These are phyloP conservation scores for Penicillium sp. DNA, from an alignment of 2,329 filamentous ascomycete species.

Conservation along the genomic window DNA sequence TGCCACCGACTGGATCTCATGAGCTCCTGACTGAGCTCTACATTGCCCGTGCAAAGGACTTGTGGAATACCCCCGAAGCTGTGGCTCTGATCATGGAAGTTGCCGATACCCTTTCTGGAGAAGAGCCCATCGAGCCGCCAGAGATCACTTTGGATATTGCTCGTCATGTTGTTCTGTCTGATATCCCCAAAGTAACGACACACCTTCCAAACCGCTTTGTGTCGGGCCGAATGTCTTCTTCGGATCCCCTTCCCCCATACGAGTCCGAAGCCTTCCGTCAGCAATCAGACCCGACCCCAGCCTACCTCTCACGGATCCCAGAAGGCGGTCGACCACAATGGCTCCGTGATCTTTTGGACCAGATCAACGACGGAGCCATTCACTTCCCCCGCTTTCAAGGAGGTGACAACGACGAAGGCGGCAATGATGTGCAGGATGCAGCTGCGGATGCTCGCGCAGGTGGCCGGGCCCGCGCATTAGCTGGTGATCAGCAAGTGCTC, in stretches of 20 bases:
- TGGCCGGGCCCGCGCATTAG: conserved; percentile 20
- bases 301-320: conserved; percentile 32
- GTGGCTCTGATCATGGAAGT: conserved; percentile 68
- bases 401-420: conserved; percentile 18
- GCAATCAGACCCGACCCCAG: conserved; percentile 35
- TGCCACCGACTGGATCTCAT: conserved; percentile 63
- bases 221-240: conserved; percentile 65
- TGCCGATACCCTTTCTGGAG: conserved; percentile 54
- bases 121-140: conserved; percentile 43
- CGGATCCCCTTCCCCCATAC: conserved; percentile 76
- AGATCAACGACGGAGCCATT: conserved; percentile 34
- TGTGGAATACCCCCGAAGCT: conserved; percentile 80
- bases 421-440: conserved; percentile 10
- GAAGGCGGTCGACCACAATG: conserved; percentile 34
- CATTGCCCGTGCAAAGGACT: conserved; percentile 69
- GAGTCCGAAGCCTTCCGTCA: conserved; percentile 42
- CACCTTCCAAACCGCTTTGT: conserved; percentile 67
- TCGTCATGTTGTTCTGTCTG: conserved; percentile 75
- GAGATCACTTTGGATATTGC: conserved; percentile 60
- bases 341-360: conserved; percentile 37
- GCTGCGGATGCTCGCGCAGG: conserved; percentile 7
- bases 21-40: conserved; percentile 74
- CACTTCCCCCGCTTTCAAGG: conserved; percentile 25
- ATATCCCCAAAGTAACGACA: conserved; percentile 68
- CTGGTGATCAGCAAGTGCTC: conserved; percentile 29